Conservation (phyloP, 1,139 yeast species). For the Wickerhamomyces sp. region DNA sequence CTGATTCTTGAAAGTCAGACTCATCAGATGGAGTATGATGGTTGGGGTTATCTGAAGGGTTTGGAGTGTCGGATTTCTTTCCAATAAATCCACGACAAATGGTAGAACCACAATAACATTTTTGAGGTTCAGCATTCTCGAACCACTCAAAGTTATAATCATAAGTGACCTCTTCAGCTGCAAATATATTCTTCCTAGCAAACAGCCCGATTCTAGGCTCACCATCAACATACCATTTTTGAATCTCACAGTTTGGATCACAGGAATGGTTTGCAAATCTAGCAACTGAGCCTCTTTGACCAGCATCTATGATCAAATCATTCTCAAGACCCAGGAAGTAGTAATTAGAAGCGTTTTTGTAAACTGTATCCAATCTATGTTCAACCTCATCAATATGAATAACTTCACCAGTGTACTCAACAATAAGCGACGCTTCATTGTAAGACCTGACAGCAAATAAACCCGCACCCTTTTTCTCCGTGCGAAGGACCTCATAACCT, state of each 20-base stretch:
- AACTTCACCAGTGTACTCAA: slow-evolving; percentile 42
- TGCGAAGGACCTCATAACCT: slow-evolving; percentile 30
- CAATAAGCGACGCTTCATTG: slow-evolving; percentile 31
- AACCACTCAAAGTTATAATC: slow-evolving; percentile 40
- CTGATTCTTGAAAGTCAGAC: neutral
- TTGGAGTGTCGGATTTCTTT: slow-evolving; percentile 9
- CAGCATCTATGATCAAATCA: slow-evolving; percentile 35
- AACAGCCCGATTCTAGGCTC: slow-evolving; percentile 36
- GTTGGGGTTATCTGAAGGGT: neutral
- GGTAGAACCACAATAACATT: slow-evolving; percentile 33
- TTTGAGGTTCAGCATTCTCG: slow-evolving; percentile 32
- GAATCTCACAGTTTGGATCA: slow-evolving; percentile 37
- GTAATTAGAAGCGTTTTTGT: slow-evolving; percentile 21
- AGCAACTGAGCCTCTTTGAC: slow-evolving; percentile 36
- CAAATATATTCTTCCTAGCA: slow-evolving; percentile 26
- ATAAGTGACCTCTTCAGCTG: slow-evolving; percentile 34
- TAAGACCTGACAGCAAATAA: slow-evolving; percentile 31
- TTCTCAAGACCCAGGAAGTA: slow-evolving; percentile 33
- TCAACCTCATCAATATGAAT: slow-evolving; percentile 26
- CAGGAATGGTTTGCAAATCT: slow-evolving; percentile 41
- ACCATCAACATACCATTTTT: slow-evolving; percentile 37
- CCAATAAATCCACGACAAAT: slow-evolving; percentile 36
- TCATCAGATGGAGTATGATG: neutral
- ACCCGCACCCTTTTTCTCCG: slow-evolving; percentile 33
- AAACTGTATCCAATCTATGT: slow-evolving; percentile 11